Percentiles rank a stretch among this genome's conserved stretches.
These are phyloP conservation scores for Lepraria neglecta DNA, from an alignment of 495 filamentous ascomycete species.

Conservation along the genomic window DNA sequence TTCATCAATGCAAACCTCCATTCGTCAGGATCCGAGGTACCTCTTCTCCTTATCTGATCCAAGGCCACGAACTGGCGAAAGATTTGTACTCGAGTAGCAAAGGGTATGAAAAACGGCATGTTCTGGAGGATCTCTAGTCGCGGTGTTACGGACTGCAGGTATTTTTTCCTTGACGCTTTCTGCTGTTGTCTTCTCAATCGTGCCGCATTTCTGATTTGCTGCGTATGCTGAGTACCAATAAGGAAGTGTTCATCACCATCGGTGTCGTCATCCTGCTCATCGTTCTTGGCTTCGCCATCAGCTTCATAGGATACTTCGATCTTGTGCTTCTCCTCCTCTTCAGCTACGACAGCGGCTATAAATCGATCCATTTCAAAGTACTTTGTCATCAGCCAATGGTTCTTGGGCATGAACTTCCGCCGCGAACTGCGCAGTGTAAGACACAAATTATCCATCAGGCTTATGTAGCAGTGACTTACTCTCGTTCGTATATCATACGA, in stretches of 20 bases:
- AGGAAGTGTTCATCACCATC: conserved; percentile 38
- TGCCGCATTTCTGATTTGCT: conserved; percentile 47
- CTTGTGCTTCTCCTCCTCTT: conserved; percentile 75
- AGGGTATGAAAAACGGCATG: conserved; percentile 96
- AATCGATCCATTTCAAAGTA: conserved; percentile 90
- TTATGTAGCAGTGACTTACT: conserved; percentile 42
- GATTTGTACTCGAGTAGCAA: conserved; percentile 83
- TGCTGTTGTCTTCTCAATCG: conserved; percentile 54
- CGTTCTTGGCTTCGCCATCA: conserved; percentile 39
- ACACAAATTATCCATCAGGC: neutral
- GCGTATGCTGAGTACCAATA: conserved; percentile 48
- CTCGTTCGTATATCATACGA: conserved; percentile 85
- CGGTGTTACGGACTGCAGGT: conserved; percentile 70
- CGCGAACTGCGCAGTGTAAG: conserved; percentile 51
- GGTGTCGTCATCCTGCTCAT: conserved; percentile 43
- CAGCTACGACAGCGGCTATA: conserved; percentile 74
- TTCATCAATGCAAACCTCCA: conserved; percentile 62
- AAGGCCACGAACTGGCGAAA: conserved; percentile 85
- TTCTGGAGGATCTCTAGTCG: conserved; percentile 86
- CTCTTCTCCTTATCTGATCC: conserved; percentile 74
- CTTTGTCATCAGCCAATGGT: conserved; percentile 92
- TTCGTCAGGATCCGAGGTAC: conserved; percentile 67
- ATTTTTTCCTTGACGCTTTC: conserved; percentile 56
- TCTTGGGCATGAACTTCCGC: conserved; percentile 68
- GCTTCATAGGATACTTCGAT: conserved; percentile 45